Percentiles rank a stretch among this genome's conserved stretches.
phyloP scores from a whole-genome alignment of 345 rosid species.

The Eucalyptus shirleyi region DNA sequence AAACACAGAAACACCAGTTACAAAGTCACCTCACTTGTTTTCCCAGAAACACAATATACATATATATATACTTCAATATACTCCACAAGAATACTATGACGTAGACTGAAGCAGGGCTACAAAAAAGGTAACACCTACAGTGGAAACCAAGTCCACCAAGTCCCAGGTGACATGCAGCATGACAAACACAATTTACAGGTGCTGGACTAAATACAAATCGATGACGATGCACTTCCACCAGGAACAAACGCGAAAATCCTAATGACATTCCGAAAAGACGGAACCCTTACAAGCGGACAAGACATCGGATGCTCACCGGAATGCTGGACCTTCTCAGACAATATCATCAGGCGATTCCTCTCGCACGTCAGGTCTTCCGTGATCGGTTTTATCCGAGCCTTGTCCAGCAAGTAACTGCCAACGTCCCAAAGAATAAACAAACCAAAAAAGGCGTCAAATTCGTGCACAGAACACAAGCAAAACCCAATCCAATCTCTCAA shows the following conservation, averaged over 20 bases:
- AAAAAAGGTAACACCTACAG: neutral
- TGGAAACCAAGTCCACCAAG: neutral
- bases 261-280: neutral
- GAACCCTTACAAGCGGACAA: neutral
- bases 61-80: neutral
- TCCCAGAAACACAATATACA: too few relatives aligned
- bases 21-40: too few relatives aligned
- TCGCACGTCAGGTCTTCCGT: conserved; percentile 62
- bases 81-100: neutral
- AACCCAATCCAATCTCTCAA: neutral
- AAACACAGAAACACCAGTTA: too few relatives aligned
- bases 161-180: neutral
- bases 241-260: neutral
- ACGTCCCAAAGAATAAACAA: neutral
- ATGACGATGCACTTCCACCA: neutral
- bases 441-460: neutral
- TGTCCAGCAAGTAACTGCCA: conserved; percentile 72
- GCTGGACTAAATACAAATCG: neutral
- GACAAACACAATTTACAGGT: neutral
- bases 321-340: conserved; percentile 53
- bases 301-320: conserved; percentile 23
- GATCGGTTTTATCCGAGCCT: conserved; percentile 71
- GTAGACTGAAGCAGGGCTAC: neutral
- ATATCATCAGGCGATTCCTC: conserved; percentile 52
- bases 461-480: neutral